Conservation (phyloP, 1,284 basidiomycete genomes). For the Phenoliferia sp. region DNA sequence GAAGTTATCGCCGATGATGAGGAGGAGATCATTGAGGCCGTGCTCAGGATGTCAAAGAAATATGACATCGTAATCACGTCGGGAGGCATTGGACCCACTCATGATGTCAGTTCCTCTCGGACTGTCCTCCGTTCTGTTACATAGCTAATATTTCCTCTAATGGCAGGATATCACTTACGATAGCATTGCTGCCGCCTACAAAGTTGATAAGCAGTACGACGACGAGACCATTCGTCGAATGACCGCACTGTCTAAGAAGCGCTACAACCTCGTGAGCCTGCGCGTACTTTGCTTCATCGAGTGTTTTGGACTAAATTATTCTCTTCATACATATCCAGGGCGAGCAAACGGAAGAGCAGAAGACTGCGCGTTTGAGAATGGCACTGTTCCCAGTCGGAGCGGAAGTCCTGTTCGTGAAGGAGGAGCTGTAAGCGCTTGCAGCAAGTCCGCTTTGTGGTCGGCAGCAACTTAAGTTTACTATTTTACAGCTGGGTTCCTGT, state of each 20-base stretch:
- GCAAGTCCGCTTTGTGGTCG: too few species aligned
- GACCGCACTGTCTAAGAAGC: conserved; percentile 55
- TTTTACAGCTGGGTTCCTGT: conserved; percentile 45
- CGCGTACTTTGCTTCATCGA: neutral
- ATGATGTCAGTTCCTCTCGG: conserved; percentile 57
- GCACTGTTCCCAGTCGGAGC: conserved; percentile 35
- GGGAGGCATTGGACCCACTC: conserved; percentile 81
- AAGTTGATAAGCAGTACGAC: conserved; percentile 60
- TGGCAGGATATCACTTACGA: conserved; percentile 30
- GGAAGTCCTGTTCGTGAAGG: conserved; percentile 17
- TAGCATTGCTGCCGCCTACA: conserved; percentile 72
- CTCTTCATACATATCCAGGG: too few species aligned
- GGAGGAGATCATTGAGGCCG: conserved; percentile 81
- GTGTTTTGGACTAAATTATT: too few species aligned
- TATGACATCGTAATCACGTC: conserved; percentile 86
- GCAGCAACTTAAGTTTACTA: neutral
- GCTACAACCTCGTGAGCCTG: conserved; percentile 10
- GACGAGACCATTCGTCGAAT: conserved; percentile 75
- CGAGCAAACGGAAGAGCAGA: conserved; percentile 32
- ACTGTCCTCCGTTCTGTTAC: neutral
- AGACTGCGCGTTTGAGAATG: conserved; percentile 32
- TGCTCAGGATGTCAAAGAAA: conserved; percentile 67
- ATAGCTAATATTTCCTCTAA: too few species aligned
- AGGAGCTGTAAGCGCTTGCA: neutral
- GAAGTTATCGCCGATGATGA: conserved; percentile 90